Percentiles rank a stretch among this genome's conserved stretches.
phyloP scores from a whole-genome alignment of 2,329 filamentous ascomycete species.

The Sphaceloma murrayae region DNA sequence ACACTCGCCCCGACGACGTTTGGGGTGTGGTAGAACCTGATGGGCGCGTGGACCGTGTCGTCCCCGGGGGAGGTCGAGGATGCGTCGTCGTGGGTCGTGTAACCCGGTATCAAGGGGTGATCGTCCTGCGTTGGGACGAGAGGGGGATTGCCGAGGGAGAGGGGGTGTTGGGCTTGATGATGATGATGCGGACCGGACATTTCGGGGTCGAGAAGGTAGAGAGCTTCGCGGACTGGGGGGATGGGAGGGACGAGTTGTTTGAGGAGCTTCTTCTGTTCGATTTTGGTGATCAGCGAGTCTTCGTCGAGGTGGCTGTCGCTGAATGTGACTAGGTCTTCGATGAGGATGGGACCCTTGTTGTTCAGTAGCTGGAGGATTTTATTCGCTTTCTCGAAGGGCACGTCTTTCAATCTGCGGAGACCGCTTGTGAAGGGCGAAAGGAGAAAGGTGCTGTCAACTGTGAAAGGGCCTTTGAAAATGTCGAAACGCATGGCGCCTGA shows the following conservation, averaged over 20 bases:
- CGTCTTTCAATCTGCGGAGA: constrained; percentile 66
- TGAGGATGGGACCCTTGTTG: constrained; percentile 44
- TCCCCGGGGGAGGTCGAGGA: constrained; percentile 64
- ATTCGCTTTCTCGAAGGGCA: constrained; percentile 66
- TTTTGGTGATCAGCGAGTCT: constrained; percentile 3
- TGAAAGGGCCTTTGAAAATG: constrained; percentile 86
- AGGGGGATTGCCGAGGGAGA: neutral
- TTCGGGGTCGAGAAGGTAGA: neutral
- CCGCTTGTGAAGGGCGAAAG: constrained; percentile 80
- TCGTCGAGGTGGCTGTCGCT: constrained; percentile 29
- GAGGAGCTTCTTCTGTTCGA: constrained; percentile 8
- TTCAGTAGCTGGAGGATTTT: constrained; percentile 55
- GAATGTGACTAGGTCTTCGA: constrained; percentile 23
- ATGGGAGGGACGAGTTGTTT: constrained; percentile 17
- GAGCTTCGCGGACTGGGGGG: constrained; percentile 12
- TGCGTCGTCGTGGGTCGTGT: constrained; percentile 80
- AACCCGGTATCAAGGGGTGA: constrained; percentile 55
- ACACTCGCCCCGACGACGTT: constrained; percentile 70
- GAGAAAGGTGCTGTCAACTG: constrained; percentile 74
- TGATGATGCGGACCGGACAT: neutral
- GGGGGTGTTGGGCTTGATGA: constrained; percentile 10
- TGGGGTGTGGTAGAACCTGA: constrained; percentile 67
- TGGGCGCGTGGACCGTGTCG: constrained; percentile 70
- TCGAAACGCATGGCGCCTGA: constrained; percentile 91
- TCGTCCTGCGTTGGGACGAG: neutral